These are phyloP conservation scores for Sporisorium scitamineum DNA, from an alignment of 1,284 basidiomycete species.

Conservation along the genomic window DNA sequence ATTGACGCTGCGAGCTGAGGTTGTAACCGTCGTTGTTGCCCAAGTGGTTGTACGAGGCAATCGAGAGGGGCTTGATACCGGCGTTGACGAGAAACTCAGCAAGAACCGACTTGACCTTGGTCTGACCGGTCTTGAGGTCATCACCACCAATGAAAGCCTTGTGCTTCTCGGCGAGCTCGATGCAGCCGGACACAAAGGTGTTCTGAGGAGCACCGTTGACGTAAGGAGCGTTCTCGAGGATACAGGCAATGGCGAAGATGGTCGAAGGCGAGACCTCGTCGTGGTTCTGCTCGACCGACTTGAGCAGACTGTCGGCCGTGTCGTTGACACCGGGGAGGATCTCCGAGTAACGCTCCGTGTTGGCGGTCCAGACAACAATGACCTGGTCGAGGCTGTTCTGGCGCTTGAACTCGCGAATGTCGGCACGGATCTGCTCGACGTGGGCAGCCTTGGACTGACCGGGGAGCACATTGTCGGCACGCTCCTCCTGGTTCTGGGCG, in stretches of 20 bases:
- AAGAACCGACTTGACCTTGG: slow-evolving; percentile 81
- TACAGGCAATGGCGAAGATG: slow-evolving; percentile 93
- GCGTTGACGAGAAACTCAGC: slow-evolving; percentile 99
- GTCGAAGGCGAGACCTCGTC: slow-evolving; percentile 94
- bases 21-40: slow-evolving; percentile 98
- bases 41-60: slow-evolving; percentile 97
- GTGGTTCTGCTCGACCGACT: slow-evolving; percentile 85
- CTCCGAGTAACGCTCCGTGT: slow-evolving; percentile 97
- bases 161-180: slow-evolving; percentile 89
- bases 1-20: slow-evolving; percentile 88
- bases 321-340: slow-evolving; percentile 96
- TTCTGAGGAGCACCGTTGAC: slow-evolving; percentile 99
- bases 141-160: slow-evolving; percentile 96
- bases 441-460: slow-evolving; percentile 89
- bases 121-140: slow-evolving; percentile 83
- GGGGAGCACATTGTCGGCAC: slow-evolving; percentile 90
- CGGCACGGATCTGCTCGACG: slow-evolving; percentile 88
- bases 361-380: slow-evolving; percentile 96
- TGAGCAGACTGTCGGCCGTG: slow-evolving; percentile 87
- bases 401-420: slow-evolving; percentile 93
- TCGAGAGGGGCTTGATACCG: slow-evolving; percentile 96
- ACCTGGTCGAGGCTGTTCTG: slow-evolving; percentile 82
- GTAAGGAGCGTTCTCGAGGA: slow-evolving; percentile 94
- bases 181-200: slow-evolving; percentile 96
- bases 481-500: slow-evolving; percentile 95